Evolutionary conservation across 2,329 filamentous ascomycete species (phyloP).

Genomic region (Cyclaneusma minus): DNA sequence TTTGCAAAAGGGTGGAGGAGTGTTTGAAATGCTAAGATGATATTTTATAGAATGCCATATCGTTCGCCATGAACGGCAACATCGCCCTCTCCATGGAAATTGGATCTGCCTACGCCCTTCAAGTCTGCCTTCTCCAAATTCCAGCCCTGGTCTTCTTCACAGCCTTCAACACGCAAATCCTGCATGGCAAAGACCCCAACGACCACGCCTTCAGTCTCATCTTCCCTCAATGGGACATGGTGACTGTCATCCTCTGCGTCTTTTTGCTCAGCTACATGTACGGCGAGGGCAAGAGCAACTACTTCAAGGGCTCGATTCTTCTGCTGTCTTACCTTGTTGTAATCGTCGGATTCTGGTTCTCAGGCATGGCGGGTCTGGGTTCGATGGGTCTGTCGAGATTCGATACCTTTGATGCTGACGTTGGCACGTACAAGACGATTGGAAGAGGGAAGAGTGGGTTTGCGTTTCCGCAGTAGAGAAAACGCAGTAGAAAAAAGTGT

Average conservation of each 20-base stretch:
- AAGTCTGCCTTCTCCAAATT: conserved; percentile 90
- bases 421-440: conserved; percentile 18
- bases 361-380: conserved; percentile 29
- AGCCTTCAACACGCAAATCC: conserved; percentile 48
- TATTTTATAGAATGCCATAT: conserved; percentile 69
- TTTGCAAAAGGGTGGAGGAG: conserved; percentile 3
- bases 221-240: conserved; percentile 98
- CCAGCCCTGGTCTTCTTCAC: conserved; percentile 87
- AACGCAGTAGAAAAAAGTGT: no score
- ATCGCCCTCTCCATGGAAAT: conserved; percentile 99
- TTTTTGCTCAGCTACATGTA: conserved; percentile 97
- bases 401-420: conserved; percentile 17
- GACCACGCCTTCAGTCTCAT: conserved; percentile 69
- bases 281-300: conserved; percentile 97
- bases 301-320: conserved; percentile 96
- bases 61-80: conserved; percentile 98
- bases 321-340: conserved; percentile 89
- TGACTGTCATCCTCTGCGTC: conserved; percentile 88
- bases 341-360: conserved; percentile 80
- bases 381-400: conserved; percentile 17
- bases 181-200: conserved; percentile 35
- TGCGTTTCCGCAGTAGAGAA: conserved; percentile 17
- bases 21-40: conserved; percentile 9
- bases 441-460: conserved; percentile 14
- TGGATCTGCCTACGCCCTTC: conserved; percentile 87